phyloP scores from a whole-genome alignment of 176 grass and related monocot genomes.

The Metroxylon sagu region DNA sequence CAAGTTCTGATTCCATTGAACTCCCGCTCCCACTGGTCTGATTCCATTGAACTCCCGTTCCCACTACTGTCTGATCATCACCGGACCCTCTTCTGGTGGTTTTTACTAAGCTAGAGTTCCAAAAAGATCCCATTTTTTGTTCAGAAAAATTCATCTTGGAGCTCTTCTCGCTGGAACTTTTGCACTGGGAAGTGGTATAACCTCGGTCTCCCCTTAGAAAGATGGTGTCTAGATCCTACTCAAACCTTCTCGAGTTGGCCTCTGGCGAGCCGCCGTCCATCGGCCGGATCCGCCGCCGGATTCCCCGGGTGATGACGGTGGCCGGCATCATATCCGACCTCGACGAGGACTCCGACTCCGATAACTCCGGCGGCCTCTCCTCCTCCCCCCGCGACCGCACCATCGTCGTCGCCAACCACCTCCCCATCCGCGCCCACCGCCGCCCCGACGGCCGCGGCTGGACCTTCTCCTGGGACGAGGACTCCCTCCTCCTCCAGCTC shows the following conservation, averaged over 20 bases:
- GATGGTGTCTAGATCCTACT: constrained; percentile 14
- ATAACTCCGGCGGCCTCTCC: constrained; percentile 68
- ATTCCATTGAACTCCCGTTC: no score
- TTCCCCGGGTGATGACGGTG: constrained; percentile 93
- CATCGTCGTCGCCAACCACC: constrained; percentile 76
- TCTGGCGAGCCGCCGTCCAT: constrained; percentile 1
- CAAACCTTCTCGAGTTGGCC: constrained; percentile 10
- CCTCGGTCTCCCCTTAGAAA: neutral
- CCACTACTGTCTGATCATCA: no score
- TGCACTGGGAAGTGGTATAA: no score
- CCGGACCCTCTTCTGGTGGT: no score
- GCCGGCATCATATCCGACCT: constrained; percentile 75
- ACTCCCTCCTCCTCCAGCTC: constrained; percentile 85
- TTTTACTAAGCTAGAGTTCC: no score
- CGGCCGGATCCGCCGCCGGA: constrained; percentile 14
- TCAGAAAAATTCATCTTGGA: no score
- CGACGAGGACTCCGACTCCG: constrained; percentile 63
- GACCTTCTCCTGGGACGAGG: constrained; percentile 88
- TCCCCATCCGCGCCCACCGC: constrained; percentile 55
- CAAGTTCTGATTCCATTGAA: no score
- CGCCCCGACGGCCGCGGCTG: constrained; percentile 78
- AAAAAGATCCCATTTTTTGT: no score
- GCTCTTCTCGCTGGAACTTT: no score
- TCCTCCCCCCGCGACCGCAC: constrained; percentile 68
- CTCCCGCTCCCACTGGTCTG: no score